These are phyloP conservation scores for Nemania sp. DNA, from an alignment of 2,329 filamentous ascomycete species.

Conservation along the genomic window DNA sequence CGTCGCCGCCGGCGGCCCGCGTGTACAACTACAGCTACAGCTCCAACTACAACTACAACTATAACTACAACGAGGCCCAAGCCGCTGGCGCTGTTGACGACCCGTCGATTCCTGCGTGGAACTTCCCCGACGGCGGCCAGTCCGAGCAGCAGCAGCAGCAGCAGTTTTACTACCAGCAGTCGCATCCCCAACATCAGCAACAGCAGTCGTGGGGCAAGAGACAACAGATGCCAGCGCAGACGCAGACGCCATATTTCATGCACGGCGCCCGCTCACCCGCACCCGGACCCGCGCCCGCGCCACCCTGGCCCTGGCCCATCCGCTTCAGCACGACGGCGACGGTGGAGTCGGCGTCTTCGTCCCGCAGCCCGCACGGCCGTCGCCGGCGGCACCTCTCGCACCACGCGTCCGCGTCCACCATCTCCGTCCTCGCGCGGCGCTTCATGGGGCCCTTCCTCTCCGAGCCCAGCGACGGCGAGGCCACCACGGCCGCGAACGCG, in stretches of 20 bases:
- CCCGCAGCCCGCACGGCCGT: not conserved
- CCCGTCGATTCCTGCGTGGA: not conserved
- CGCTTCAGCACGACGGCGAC: not conserved
- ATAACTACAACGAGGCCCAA: no score
- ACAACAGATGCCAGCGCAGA: not conserved
- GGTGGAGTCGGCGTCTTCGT: slow-evolving; percentile 1
- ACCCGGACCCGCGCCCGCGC: no score
- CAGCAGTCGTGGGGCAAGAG: not conserved
- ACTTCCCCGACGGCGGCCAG: not conserved
- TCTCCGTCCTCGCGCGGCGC: slow-evolving; percentile 15
- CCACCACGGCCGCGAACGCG: not conserved
- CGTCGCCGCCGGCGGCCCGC: not conserved
- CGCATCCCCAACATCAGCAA: not conserved
- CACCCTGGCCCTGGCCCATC: slow-evolving; percentile 14
- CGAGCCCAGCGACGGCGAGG: slow-evolving; percentile 13
- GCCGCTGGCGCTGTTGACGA: not conserved
- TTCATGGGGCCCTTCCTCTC: slow-evolving; percentile 24
- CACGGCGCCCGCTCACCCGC: slow-evolving; percentile 18
- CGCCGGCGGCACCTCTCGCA: no score
- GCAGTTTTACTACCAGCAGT: not conserved
- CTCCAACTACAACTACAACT: no score
- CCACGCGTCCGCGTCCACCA: slow-evolving; percentile 15
- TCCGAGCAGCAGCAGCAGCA: not conserved
- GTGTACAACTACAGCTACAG: no score
- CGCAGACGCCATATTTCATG: slow-evolving; percentile 15